Base-by-base conservation (phyloP, 2,329 filamentous ascomycete genomes). In the Sphaceloma murrayae region DNA sequence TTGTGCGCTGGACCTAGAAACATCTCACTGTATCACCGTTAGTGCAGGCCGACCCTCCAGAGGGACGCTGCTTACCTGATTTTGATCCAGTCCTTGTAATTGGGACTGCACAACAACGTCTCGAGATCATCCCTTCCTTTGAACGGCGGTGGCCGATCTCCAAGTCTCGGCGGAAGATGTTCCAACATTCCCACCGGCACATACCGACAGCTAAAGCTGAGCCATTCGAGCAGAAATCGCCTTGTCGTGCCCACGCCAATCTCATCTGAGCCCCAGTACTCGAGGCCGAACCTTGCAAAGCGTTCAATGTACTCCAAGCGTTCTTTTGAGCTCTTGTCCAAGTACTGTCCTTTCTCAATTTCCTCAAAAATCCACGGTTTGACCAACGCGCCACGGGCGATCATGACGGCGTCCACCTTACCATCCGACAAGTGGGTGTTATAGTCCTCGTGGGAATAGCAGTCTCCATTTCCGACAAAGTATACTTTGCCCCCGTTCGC, bases 361-460 rank as follows among this genome's bases (percentile, higher is more conserved):
- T 98, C 91, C 63, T 98, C 91, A 59, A 96, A 98, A 50, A 98
- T 72, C 91, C 91, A 98, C 1, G 91, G 91, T 67, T 98, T 98
- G 66, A 96, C 85, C 47, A 98, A 74, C 7, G 91, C 91, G 46
- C 91, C 91, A 49, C 91, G 84, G n/a, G 81, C 91, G 49, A 96
- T 78, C 91, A 98, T 96, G 59, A 94, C 84, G n/a, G 79, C 79
- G 66, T 96, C 89, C 34, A 96, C 87, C 34, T 77, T 76, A 26
- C 85, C 75, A 48, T 89, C 75, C 36, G 81, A 72, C 29, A 96
- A 70, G 56, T 91, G 80, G 46, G 79, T 68, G 51, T 78, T 78
- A 67, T 96, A 96, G 60, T 96, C 87, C 22, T 80, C 67, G 62
- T 96, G 87, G 3, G 87, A 95, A 67, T 85, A 95, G 64, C 88